Evolutionary conservation across 2,329 filamentous ascomycete genomes (phyloP), one percentile per base, ranked within the genome.

Genomic region (Chaetomiaceae sp.): DNA sequence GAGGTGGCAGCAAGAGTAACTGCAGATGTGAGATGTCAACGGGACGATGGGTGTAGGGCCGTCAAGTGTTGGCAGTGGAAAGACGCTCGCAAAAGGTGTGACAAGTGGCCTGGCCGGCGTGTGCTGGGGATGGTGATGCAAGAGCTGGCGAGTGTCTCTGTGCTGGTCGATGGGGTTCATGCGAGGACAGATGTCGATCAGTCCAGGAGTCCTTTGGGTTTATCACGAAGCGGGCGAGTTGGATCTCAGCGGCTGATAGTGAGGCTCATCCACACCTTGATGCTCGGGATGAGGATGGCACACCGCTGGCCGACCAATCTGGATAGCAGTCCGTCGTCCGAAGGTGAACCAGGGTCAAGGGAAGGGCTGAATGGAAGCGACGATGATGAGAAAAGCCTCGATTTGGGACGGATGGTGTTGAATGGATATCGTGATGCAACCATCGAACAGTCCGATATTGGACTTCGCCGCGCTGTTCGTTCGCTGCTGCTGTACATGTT

Each of bases 361-460:
- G 22, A 47, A 25, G 34, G 23, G 45, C 45, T 47, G 45, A 39
- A 47, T n/a, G 17, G 15, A 39, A 4, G n/a, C 20, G 34, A 47
- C 5, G 33, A 29, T 38, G 25, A 19, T 11, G 45, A n/a, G 15
- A 34, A 25, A 17, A 27, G 14, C 45, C 23, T 14, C 12, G 34
- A 9, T 12, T 39, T 15, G 36, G 19, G 23, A 29, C 17, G 17
- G n/a, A 34, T 39, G 34, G 23, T 27, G 45, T 12, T 39, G n/a
- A 31, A 47, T 29, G 45, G 22, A 47, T 22, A n/a, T 23, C 19
- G 17, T 34, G 43, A 36, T 46, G 43, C 43, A 34, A 36, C 29
- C 43, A 20, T 46, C 19, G 9, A 22, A 23, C 12, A 33, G 31
- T 38, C 45, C 45, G 39, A 47, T 47, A 47, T 47, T 47, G 34